Evolutionary conservation across 495 filamentous ascomycete species (phyloP).

Genomic region (Astrothelium subdiscretum): DNA sequence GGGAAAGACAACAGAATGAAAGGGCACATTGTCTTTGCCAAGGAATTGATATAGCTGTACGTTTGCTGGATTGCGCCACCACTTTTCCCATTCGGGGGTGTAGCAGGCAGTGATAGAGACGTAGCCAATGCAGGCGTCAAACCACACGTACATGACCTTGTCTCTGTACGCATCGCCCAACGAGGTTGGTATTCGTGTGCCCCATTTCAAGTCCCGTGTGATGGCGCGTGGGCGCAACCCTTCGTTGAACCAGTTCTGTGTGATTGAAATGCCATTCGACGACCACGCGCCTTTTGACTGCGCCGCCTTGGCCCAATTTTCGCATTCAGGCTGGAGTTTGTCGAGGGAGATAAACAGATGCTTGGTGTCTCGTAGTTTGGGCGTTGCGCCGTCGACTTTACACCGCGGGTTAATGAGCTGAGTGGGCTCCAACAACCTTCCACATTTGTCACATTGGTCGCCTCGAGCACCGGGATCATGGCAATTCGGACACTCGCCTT

Average conservation of each 20-base stretch:
- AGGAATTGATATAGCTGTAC: conserved; percentile 94
- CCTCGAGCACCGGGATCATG: conserved; percentile 71
- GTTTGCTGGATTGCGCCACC: conserved; percentile 86
- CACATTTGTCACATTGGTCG: conserved; percentile 82
- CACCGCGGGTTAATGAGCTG: conserved; percentile 48
- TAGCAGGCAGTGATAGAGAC: conserved; percentile 90
- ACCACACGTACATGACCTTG: conserved; percentile 96
- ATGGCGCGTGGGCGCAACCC: conserved; percentile 77
- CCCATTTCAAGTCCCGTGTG: conserved; percentile 60
- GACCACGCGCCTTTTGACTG: conserved; percentile 59
- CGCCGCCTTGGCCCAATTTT: conserved; percentile 54
- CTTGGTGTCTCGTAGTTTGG: conserved; percentile 57
- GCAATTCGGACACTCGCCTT: conserved; percentile 77
- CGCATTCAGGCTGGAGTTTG: conserved; percentile 61
- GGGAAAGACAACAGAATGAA: conserved; percentile 88
- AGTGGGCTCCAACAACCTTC: conserved; percentile 67
- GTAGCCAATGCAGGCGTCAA: conserved; percentile 95
- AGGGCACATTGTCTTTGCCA: conserved; percentile 95
- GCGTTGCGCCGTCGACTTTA: conserved; percentile 73
- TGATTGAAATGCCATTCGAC: conserved; percentile 52
- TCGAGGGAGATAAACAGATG: conserved; percentile 72
- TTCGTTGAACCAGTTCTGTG: conserved; percentile 62
- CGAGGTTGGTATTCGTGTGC: conserved; percentile 33
- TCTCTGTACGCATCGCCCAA: conserved; percentile 44
- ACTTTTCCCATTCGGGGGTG: conserved; percentile 82